Evolutionary conservation across 1,139 yeast genomes (phyloP).

Genomic region (Nadsonia starkeyi-henricii): DNA sequence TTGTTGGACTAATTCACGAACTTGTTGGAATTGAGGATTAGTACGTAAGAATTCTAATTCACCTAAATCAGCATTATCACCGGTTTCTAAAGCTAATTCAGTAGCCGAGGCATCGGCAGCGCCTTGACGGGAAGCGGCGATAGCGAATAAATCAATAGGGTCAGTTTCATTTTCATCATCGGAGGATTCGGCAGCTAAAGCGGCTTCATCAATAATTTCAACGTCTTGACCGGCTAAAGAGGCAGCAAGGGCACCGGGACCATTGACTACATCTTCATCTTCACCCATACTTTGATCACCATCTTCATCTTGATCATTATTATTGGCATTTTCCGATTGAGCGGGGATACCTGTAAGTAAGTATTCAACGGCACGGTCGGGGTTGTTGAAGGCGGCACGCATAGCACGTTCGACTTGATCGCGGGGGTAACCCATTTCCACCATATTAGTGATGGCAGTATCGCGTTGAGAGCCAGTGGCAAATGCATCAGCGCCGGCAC

Average conservation of each 20-base stretch:
- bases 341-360: slow-evolving; percentile 85
- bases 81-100: slow-evolving; percentile 19
- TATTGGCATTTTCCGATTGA: slow-evolving; percentile 21
- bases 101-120: slow-evolving; percentile 14
- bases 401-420: slow-evolving; percentile 79
- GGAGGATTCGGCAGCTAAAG: slow-evolving; percentile 12
- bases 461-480: slow-evolving; percentile 56
- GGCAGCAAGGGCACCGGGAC: slow-evolving; percentile 22
- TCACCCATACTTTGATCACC: slow-evolving; percentile 8
- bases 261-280: slow-evolving; percentile 10
- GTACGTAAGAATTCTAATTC: slow-evolving; percentile 23
- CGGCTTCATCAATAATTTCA: slow-evolving; percentile 20
- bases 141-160: slow-evolving; percentile 56
- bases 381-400: slow-evolving; percentile 92
- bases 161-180: slow-evolving; percentile 8
- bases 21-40: slow-evolving; percentile 39
- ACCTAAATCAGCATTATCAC: slow-evolving; percentile 17
- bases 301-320: neutral
- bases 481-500: slow-evolving; percentile 17
- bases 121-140: slow-evolving; percentile 37
- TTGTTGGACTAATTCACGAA: slow-evolving; percentile 67
- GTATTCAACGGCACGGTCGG: slow-evolving; percentile 96
- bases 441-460: slow-evolving; percentile 58
- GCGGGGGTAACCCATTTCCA: slow-evolving; percentile 95
- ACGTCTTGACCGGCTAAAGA: slow-evolving; percentile 11